These are phyloP conservation scores for Asterochloris sp. DNA, from an alignment of 139 green algal genomes.

Conservation along the genomic window DNA sequence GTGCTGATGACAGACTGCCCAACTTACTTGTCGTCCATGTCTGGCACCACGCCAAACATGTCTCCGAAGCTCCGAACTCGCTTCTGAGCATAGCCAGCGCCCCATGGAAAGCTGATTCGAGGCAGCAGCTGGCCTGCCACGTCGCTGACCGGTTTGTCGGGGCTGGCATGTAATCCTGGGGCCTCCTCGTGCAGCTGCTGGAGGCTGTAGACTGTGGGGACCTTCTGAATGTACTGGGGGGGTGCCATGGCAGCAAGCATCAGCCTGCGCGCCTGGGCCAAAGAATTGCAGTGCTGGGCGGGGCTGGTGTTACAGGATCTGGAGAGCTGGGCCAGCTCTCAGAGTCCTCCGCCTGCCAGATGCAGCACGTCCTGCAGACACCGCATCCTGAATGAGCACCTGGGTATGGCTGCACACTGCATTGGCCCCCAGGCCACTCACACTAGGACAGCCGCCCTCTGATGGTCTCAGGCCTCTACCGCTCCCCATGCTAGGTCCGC, in stretches of 20 bases:
- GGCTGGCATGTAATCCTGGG: background rate
- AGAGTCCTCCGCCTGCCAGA: slow-evolving; percentile 18
- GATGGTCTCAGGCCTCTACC: slow-evolving; percentile 19
- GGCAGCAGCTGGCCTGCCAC: slow-evolving; percentile 28
- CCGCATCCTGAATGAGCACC: background rate
- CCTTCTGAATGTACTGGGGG: slow-evolving; percentile 31
- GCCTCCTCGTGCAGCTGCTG: slow-evolving; percentile 32
- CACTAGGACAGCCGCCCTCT: slow-evolving; percentile 20
- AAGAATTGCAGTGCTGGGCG: background rate
- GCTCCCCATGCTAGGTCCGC: background rate
- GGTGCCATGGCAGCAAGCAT: background rate
- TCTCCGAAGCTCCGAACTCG: slow-evolving; percentile 54
- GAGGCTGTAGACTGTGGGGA: slow-evolving; percentile 38
- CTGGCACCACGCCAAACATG: slow-evolving; percentile 33
- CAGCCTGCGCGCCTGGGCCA: background rate
- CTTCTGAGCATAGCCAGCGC: slow-evolving; percentile 28
- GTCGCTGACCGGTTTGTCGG: slow-evolving; percentile 32
- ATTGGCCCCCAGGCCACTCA: background rate
- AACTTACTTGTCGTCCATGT: slow-evolving; percentile 25
- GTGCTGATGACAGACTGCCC: background rate
- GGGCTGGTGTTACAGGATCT: slow-evolving; percentile 3
- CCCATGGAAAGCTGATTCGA: slow-evolving; percentile 27
- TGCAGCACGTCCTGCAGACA: slow-evolving; percentile 15
- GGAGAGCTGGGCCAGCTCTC: background rate
- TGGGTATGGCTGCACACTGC: background rate